These are phyloP conservation scores for Suillus subluteus DNA, from an alignment of 768 basidiomycete species.

Conservation along the genomic window DNA sequence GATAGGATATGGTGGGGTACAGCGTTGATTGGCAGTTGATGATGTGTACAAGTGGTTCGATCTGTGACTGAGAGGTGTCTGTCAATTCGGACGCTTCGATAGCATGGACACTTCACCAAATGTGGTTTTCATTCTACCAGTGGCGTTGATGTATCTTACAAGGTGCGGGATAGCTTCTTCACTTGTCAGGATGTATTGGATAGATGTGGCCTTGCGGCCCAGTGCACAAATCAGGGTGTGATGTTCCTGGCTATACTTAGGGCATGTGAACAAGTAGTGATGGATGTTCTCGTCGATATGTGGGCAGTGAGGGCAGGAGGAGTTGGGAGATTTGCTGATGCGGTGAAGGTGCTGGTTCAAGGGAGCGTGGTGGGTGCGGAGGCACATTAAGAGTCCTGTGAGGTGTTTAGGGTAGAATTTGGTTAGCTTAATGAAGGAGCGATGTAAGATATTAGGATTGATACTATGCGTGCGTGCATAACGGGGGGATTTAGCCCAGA, in stretches of 20 bases:
- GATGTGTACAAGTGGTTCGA: too few relatives aligned
- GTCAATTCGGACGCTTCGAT: background rate
- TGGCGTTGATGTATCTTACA: background rate
- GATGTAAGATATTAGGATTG: background rate
- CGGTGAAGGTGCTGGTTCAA: slow-evolving; percentile 35
- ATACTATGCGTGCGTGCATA: background rate
- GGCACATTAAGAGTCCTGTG: slow-evolving; percentile 32
- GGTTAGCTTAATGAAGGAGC: slow-evolving; percentile 1
- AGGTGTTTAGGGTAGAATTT: slow-evolving; percentile 15
- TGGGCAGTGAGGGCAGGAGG: slow-evolving; percentile 33
- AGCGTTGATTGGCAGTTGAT: too few relatives aligned
- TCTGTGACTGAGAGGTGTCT: too few relatives aligned
- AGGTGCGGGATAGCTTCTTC: background rate
- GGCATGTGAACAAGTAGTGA: slow-evolving; percentile 36
- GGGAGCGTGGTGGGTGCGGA: slow-evolving; percentile 35
- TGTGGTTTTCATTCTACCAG: background rate
- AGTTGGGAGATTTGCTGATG: slow-evolving; percentile 25
- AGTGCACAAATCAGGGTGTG: background rate
- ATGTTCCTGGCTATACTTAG: slow-evolving; percentile 13
- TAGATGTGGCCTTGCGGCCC: background rate
- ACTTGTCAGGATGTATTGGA: background rate
- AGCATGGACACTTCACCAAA: background rate
- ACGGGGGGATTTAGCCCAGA: slow-evolving; percentile 8
- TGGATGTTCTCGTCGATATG: slow-evolving; percentile 25
- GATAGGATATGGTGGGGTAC: too few relatives aligned